Conservation (phyloP, 371 early-diverging fungal species). For the Apophysomyces variabilis region DNA sequence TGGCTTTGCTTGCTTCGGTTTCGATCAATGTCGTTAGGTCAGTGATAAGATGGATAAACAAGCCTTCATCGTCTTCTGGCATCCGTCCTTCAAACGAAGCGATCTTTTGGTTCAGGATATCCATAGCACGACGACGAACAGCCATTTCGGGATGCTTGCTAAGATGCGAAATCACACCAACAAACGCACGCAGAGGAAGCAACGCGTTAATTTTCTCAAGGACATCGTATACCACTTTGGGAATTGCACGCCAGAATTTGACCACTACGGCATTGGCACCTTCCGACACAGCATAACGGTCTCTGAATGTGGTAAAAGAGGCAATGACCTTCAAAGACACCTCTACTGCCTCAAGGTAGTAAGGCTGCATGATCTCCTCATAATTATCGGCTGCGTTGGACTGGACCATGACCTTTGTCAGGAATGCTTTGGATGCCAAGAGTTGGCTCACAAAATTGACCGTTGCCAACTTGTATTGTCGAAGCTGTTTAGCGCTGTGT, state of each 20-base stretch:
- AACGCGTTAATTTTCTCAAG: constrained; percentile 78
- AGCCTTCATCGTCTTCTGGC: constrained; percentile 45
- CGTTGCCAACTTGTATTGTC: constrained; percentile 77
- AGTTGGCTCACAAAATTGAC: constrained; percentile 72
- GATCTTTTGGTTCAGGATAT: constrained; percentile 76
- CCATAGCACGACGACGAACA: constrained; percentile 83
- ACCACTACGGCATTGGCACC: constrained; percentile 40
- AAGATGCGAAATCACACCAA: constrained; percentile 69
- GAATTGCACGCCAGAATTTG: constrained; percentile 67
- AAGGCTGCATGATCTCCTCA: constrained; percentile 48
- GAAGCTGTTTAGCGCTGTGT: constrained; percentile 69
- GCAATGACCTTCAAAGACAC: constrained; percentile 56
- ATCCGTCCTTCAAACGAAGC: constrained; percentile 49
- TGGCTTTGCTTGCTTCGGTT: constrained; percentile 39
- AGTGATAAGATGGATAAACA: constrained; percentile 52
- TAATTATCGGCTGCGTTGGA: constrained; percentile 43
- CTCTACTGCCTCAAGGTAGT: constrained; percentile 58
- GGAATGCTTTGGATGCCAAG: constrained; percentile 68
- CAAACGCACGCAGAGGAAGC: constrained; percentile 76
- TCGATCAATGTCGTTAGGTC: constrained; percentile 52
- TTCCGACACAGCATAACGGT: constrained; percentile 39
- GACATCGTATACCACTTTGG: constrained; percentile 71
- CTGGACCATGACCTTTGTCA: constrained; percentile 56
- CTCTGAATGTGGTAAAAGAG: constrained; percentile 53
- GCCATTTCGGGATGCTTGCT: constrained; percentile 67